Conservation (phyloP, 306 rosid species). For the Fragaria vesca region DNA sequence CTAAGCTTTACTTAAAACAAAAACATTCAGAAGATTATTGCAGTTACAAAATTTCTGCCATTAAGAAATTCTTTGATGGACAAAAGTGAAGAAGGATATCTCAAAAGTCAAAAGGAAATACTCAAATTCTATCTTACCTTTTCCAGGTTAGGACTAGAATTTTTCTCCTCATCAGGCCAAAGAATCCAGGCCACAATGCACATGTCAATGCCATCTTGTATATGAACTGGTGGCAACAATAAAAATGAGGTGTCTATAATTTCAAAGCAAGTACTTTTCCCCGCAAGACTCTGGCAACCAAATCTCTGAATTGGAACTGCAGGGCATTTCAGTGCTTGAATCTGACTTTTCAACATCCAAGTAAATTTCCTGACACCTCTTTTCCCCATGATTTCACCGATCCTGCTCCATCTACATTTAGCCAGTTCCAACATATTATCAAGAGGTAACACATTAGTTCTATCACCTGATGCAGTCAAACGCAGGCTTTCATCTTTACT, state of each 20-base stretch:
- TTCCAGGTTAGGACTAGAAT: constrained; percentile 79
- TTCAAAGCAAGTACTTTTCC: constrained; percentile 48
- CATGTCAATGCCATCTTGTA: constrained; percentile 69
- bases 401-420: constrained; percentile 67
- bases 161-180: constrained; percentile 98
- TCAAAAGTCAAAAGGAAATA: not conserved
- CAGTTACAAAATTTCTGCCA: not conserved
- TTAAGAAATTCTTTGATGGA: constrained; percentile 6
- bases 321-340: constrained; percentile 78
- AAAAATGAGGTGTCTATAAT: constrained; percentile 57
- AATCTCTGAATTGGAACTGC: constrained; percentile 72
- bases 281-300: constrained; percentile 49
- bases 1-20: constrained; percentile 2
- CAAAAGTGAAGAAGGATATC: not conserved
- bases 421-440: constrained; percentile 49
- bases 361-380: constrained; percentile 59
- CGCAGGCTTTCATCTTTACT: constrained; percentile 37
- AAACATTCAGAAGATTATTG: not conserved
- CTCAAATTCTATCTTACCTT: constrained; percentile 55
- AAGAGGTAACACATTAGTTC: constrained; percentile 40
- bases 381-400: constrained; percentile 62
- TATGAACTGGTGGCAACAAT: constrained; percentile 52
- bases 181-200: constrained; percentile 85
- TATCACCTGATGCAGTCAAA: constrained; percentile 41
- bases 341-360: constrained; percentile 89